A percentile compares a stretch with the other conserved stretches of the same genome.
phyloP scores from a whole-genome alignment of 441 rosid species.

The Lepidium campestre region DNA sequence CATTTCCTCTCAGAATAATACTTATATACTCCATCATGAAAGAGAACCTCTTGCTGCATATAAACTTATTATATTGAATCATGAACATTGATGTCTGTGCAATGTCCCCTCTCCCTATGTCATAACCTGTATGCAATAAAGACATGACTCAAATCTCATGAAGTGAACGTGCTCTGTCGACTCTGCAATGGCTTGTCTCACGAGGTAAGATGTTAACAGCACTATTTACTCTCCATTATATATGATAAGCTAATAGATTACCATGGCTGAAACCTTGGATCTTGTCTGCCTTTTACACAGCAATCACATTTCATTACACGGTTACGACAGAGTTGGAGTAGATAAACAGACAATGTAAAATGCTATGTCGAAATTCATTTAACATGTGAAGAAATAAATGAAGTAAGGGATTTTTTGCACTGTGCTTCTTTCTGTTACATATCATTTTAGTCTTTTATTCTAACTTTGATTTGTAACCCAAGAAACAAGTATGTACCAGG shows the following conservation, averaged over 20 bases:
- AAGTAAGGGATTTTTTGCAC: background rate
- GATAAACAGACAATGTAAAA: background rate
- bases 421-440: background rate
- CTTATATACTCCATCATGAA: slow-evolving; percentile 1
- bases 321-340: background rate
- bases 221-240: background rate
- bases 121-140: background rate
- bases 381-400: background rate
- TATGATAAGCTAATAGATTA: background rate
- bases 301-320: background rate
- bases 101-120: background rate
- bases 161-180: background rate
- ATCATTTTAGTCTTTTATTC: background rate
- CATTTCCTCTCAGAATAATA: background rate
- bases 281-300: background rate
- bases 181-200: slow-evolving; percentile 4
- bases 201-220: background rate
- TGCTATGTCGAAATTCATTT: background rate
- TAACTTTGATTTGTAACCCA: background rate
- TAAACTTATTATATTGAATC: background rate
- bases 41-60: background rate
- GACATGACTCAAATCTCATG: background rate
- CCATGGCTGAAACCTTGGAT: background rate
- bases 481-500: background rate
- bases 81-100: background rate